Base-by-base conservation (phyloP, 2,329 filamentous ascomycete genomes). In the Penicillium sclerotiorum region DNA sequence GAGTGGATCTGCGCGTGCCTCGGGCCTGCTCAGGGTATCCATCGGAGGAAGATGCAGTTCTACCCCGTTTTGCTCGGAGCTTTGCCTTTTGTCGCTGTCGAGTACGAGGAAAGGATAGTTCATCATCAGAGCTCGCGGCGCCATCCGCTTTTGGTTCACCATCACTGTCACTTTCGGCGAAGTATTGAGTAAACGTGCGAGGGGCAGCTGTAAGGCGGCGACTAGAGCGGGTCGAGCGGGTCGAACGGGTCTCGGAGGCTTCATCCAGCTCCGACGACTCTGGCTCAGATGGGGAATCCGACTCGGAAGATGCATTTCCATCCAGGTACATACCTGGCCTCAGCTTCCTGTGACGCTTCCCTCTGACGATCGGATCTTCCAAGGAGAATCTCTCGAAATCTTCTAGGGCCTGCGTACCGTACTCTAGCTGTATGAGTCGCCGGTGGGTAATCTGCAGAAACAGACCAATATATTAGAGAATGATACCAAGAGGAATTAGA, bases 1-100 rank as follows among this genome's bases (percentile, higher is more conserved):
- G 60, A 11, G 59, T 64, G 5, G 72, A 75, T 25, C 52, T 57
- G 8, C 71, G 64, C 8, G 58, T 63, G 12, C 53, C 59, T 25
- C 21, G 52, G 2, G 46, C 37, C 3, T 50, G 40, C 20, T 30
- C 45, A 21, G 47, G 49, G 21, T 56, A 42, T 4, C 59, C 50
- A 13, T 63, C 54, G 3, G 38, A 46, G 7, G 49, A 44, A 5
- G 39, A 43, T 33, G 6, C 9, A 4, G 22, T n/a, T n/a, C n/a
- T n/a, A n/a, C n/a, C n/a, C n/a, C n/a, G n/a, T n/a, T n/a, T n/a
- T n/a, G n/a, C n/a, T n/a, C n/a, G n/a, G n/a, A n/a, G n/a, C n/a
- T n/a, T n/a, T n/a, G n/a, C n/a, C n/a, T n/a, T n/a, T n/a, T n/a
- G n/a, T n/a, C n/a, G 23, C 15, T 20, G 17, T n/a, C 21, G 6